Base-by-base conservation (phyloP, 1,284 basidiomycete genomes). In the Leccinum pachyderme region DNA sequence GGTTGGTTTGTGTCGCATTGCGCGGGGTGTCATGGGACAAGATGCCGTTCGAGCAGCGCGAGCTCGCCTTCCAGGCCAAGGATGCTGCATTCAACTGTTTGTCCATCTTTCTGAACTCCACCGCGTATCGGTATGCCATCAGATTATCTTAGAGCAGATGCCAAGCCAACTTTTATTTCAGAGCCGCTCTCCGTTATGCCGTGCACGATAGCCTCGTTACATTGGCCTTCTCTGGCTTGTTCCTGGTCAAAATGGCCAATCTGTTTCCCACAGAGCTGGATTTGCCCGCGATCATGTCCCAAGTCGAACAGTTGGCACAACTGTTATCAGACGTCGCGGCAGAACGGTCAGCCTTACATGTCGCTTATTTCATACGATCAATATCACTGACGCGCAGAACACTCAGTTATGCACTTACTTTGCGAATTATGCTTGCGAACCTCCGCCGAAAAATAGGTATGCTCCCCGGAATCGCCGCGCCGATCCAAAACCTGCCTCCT, bases 201-300 rank as follows among this genome's bases (percentile, higher is more conserved):
- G 93, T 95, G 18, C 95, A 96, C 68, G 95, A 96, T 68, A 91
- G 86, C 61, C 84, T 96, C 51, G 94, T 95, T 54, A 94, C 91
- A 0, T 89, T 92, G 18, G 90, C 93, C 1, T 97, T 97, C 72
- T 93, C 93, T 7, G 93, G 91, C 4, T 81, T 96, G 12, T 96
- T 95, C 77, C 75, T 97, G 29, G 81, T 97, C 59, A 96, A 97
- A 75, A 93, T 93, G 83, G 91, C 89, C 50, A 89, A 86, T 63
- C 78, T 94, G 22, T 94, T 93, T 77, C 90, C 90, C 1, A 73
- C 82, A 9, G 91, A 93, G 63, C 76, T 93, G 48, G 91, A 94
- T 68, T 75, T 92, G 32, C 77, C 73, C 32, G 81, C 81, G 4
- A 91, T 93, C 68, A 86, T 82, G 43, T 77, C 72, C 8, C 91